A percentile compares a stretch with the other conserved stretches of the same genome.
These are phyloP conservation scores for Camellia oleifera DNA, from an alignment of 179 eudicot genomes.

Conservation along the genomic window DNA sequence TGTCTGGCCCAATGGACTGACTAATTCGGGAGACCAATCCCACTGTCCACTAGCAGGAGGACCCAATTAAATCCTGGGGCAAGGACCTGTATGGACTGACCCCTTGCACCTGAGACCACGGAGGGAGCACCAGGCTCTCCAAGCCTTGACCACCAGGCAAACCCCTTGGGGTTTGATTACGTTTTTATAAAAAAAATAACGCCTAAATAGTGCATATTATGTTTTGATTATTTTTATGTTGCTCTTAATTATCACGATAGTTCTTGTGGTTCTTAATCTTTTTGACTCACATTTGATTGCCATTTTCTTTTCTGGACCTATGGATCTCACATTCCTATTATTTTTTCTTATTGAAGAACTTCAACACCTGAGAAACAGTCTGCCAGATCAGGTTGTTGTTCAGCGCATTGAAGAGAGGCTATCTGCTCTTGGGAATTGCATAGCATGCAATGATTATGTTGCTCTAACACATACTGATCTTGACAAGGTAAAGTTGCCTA, in stretches of 20 bases:
- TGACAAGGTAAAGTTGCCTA: slow-evolving; percentile 42
- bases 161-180: too few species aligned
- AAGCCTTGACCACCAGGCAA: too few species aligned
- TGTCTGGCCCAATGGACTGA: too few species aligned
- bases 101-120: too few species aligned
- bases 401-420: slow-evolving; percentile 85
- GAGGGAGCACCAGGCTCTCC: too few species aligned
- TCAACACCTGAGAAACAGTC: slow-evolving; percentile 89
- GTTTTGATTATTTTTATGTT: background rate
- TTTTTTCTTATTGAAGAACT: slow-evolving; percentile 42
- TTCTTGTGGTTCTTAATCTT: background rate
- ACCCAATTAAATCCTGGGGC: too few species aligned
- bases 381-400: slow-evolving; percentile 86
- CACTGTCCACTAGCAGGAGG: too few species aligned
- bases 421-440: slow-evolving; percentile 92
- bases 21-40: too few species aligned
- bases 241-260: background rate
- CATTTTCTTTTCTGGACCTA: background rate
- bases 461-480: slow-evolving; percentile 87
- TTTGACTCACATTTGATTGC: background rate
- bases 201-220: too few species aligned
- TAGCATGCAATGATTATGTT: slow-evolving; percentile 86
- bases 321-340: background rate
- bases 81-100: too few species aligned
- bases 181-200: too few species aligned